These are phyloP conservation scores for Pythium aphanidermatum DNA, from an alignment of 352 stramenopile genomes.

Conservation along the genomic window DNA sequence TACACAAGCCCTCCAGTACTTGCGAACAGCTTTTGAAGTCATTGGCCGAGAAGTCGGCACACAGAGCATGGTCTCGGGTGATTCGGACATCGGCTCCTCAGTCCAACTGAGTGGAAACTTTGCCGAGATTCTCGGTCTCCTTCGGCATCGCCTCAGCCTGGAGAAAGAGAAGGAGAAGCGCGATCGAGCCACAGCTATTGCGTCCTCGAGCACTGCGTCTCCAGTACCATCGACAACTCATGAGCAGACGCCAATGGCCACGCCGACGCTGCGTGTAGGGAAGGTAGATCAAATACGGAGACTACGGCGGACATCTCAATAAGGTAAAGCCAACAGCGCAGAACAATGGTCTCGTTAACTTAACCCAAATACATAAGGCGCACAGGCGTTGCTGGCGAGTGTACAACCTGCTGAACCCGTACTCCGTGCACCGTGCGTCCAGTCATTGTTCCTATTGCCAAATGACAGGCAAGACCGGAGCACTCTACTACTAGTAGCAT, in stretches of 20 bases:
- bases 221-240: neutral
- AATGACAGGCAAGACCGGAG: too few relatives aligned
- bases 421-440: too few relatives aligned
- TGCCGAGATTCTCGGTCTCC: constrained; percentile 37
- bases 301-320: constrained; percentile 18
- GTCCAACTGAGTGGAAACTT: constrained; percentile 41
- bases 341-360: constrained; percentile 12
- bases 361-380: too few relatives aligned
- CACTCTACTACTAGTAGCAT: too few relatives aligned
- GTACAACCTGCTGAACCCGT: too few relatives aligned
- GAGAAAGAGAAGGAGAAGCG: constrained; percentile 18
- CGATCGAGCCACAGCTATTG: neutral
- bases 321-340: neutral
- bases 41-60: constrained; percentile 63
- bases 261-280: constrained; percentile 17
- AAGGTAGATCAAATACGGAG: constrained; percentile 38
- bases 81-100: constrained; percentile 9
- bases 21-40: constrained; percentile 68
- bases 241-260: neutral
- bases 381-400: too few relatives aligned
- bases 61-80: constrained; percentile 12
- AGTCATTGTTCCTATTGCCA: too few relatives aligned
- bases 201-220: neutral
- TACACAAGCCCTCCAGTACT: constrained; percentile 40
- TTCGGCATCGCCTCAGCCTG: constrained; percentile 34